Percentiles rank a stretch among this genome's conserved stretches.
phyloP scores from a whole-genome alignment of 345 rosid genomes.

The Linum usitatissimum region DNA sequence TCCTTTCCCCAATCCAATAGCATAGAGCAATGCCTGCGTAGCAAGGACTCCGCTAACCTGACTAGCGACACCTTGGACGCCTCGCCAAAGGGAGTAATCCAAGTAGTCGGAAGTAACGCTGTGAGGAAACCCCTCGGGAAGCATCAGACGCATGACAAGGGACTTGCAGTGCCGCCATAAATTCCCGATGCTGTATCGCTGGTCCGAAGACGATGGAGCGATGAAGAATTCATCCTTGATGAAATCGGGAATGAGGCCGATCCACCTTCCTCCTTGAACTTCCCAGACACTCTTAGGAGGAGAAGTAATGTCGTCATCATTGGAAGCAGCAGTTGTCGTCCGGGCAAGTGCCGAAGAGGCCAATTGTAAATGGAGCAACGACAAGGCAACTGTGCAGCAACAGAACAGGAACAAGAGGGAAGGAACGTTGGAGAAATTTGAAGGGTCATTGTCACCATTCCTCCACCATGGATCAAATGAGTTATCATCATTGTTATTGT shows the following conservation, averaged over 20 bases:
- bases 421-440: too few relatives aligned
- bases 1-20: conserved; percentile 94
- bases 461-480: conserved; percentile 3
- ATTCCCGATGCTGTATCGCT: conserved; percentile 9
- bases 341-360: not conserved
- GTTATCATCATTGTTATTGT: conserved; percentile 2
- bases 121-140: conserved; percentile 80
- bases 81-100: conserved; percentile 91
- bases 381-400: conserved; percentile 1
- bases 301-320: not conserved
- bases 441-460: not conserved
- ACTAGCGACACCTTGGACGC: conserved; percentile 86
- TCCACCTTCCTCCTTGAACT: conserved; percentile 4
- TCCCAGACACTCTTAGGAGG: conserved; percentile 7
- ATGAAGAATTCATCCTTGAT: not conserved
- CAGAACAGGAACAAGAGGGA: not conserved
- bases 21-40: conserved; percentile 96
- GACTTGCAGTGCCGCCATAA: conserved; percentile 36
- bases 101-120: conserved; percentile 85
- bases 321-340: not conserved
- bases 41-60: conserved; percentile 93
- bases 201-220: not conserved
- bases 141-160: conserved; percentile 43
- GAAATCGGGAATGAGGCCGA: conserved; percentile 2
- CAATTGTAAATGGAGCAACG: not conserved